Conservation (phyloP, 192 early-diverging fungal genomes). For the Pilaira anomala region DNA sequence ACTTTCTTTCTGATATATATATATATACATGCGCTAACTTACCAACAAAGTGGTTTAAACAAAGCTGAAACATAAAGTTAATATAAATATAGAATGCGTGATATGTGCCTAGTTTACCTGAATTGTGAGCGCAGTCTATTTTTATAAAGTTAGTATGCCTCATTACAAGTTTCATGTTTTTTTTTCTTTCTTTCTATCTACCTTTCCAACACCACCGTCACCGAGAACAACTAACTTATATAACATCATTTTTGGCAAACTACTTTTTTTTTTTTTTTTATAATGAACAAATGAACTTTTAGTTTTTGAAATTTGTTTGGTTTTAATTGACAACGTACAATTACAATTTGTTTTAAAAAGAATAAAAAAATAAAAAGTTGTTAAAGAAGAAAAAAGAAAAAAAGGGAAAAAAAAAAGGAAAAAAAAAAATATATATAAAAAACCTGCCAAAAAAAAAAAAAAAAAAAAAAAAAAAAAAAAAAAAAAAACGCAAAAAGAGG, state of each 20-base stretch:
- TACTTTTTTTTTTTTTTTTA: background rate
- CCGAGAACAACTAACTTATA: constrained; percentile 95
- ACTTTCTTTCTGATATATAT: background rate
- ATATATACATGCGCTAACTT: constrained; percentile 11
- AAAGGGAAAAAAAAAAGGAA: background rate
- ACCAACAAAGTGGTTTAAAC: constrained; percentile 49
- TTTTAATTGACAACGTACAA: background rate
- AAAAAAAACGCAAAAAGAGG: background rate
- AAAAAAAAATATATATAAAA: constrained; percentile 10
- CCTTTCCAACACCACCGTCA: constrained; percentile 78
- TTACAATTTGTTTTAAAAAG: background rate
- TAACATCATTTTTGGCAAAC: constrained; percentile 70
- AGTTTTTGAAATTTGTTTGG: background rate
- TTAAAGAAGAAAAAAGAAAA: background rate
- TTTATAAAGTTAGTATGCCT: background rate
- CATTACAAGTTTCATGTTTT: background rate
- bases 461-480: background rate
- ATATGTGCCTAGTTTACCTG: constrained; percentile 30
- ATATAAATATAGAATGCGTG: background rate
- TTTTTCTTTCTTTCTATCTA: constrained; percentile 8
- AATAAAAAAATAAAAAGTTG: background rate
- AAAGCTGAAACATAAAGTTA: constrained; percentile 27
- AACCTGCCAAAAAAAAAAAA: background rate
- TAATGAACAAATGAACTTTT: background rate
- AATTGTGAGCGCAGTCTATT: constrained; percentile 42